Evolutionary conservation across 495 filamentous ascomycete genomes (phyloP).

Genomic region (Aspergillus homomorphus): DNA sequence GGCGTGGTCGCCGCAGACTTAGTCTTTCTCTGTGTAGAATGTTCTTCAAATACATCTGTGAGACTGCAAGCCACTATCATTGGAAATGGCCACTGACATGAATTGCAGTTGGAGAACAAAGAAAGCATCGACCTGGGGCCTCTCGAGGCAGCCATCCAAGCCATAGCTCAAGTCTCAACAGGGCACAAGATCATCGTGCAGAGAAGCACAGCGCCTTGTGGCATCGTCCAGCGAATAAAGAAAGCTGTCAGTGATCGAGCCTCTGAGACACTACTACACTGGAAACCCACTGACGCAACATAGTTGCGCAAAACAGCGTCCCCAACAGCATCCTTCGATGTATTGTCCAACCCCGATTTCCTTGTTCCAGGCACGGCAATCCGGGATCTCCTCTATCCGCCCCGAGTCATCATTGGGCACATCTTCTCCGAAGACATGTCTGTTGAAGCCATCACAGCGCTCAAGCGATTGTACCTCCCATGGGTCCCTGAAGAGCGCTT

Average conservation of each 20-base stretch:
- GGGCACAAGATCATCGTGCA: slow-evolving; percentile 72
- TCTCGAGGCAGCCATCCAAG: slow-evolving; percentile 59
- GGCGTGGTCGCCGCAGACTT: slow-evolving; percentile 64
- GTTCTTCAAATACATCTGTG: slow-evolving; percentile 37
- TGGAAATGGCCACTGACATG: neutral
- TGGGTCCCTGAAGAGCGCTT: slow-evolving; percentile 66
- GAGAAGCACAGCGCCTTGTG: slow-evolving; percentile 73
- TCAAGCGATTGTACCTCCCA: slow-evolving; percentile 61
- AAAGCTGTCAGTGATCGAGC: slow-evolving; percentile 48
- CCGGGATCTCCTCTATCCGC: slow-evolving; percentile 61
- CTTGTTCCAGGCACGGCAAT: slow-evolving; percentile 73
- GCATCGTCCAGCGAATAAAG: slow-evolving; percentile 63
- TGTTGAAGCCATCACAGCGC: slow-evolving; percentile 50
- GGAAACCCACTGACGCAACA: neutral
- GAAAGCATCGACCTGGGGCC: slow-evolving; percentile 57
- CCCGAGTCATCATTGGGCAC: slow-evolving; percentile 71
- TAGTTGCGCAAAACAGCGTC: slow-evolving; percentile 18
- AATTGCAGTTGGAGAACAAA: slow-evolving; percentile 1
- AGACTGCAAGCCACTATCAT: neutral
- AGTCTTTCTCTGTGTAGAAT: slow-evolving; percentile 72
- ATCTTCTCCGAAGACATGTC: slow-evolving; percentile 19
- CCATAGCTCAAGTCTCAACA: slow-evolving; percentile 59
- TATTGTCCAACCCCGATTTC: slow-evolving; percentile 80
- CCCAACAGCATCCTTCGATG: slow-evolving; percentile 58
- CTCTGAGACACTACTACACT: slow-evolving; percentile 33